Evolutionary conservation across 495 filamentous ascomycete genomes (phyloP).

Genomic region (Talaromyces liani): DNA sequence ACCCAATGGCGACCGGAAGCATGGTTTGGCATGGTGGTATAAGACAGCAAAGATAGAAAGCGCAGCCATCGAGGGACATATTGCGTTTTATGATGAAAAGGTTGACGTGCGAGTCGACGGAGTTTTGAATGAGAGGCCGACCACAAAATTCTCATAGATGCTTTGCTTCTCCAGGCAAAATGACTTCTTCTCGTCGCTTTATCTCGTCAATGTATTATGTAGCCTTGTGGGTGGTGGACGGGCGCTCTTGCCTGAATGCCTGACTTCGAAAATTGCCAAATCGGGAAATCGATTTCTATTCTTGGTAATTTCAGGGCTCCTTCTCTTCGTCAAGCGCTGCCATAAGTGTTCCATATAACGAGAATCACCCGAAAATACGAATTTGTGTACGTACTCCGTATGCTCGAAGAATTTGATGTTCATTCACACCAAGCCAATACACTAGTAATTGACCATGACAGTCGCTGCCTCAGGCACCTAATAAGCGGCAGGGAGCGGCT

Average conservation of each 20-base stretch:
- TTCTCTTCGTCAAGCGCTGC: background rate
- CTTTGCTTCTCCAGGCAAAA: background rate
- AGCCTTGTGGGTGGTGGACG: background rate
- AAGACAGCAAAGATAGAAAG: slow-evolving; percentile 41
- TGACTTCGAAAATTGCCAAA: background rate
- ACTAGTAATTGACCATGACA: no score
- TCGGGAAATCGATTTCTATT: background rate
- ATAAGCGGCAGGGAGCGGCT: background rate
- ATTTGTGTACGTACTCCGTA: background rate
- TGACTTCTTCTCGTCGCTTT: no score
- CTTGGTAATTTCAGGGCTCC: background rate
- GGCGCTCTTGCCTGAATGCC: background rate
- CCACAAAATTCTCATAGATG: background rate
- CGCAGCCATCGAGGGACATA: slow-evolving; percentile 31
- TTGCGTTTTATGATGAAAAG: slow-evolving; percentile 57
- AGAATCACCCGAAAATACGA: background rate
- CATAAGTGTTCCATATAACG: background rate
- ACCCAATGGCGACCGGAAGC: slow-evolving; percentile 27
- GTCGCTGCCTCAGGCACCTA: background rate
- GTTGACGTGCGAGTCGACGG: slow-evolving; percentile 52
- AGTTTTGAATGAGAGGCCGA: slow-evolving; percentile 25
- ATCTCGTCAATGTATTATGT: no score
- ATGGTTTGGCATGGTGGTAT: slow-evolving; percentile 52
- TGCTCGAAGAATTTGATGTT: background rate
- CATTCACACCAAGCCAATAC: background rate